Percentiles rank a stretch among this genome's conserved stretches.
Evolutionary conservation across 1,284 basidiomycete genomes (phyloP).

Genomic region (Pseudozyma tsukubaensis): DNA sequence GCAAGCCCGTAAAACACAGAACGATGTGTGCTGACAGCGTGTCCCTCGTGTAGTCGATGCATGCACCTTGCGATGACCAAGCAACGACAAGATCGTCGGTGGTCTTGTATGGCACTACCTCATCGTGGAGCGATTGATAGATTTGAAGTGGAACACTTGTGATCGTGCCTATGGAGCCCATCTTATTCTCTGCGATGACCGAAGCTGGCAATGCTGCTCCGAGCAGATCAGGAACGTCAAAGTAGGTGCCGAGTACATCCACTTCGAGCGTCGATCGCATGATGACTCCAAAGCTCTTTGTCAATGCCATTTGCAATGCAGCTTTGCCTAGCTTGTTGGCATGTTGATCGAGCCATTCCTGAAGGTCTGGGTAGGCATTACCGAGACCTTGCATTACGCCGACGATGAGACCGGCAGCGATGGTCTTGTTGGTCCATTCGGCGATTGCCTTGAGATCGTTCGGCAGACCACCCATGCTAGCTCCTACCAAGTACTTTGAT

Average conservation of each 20-base stretch:
- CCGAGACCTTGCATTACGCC: slow-evolving; percentile 56
- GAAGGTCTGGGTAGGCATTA: slow-evolving; percentile 49
- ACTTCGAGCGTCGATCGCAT: slow-evolving; percentile 20
- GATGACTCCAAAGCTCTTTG: slow-evolving; percentile 40
- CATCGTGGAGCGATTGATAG: slow-evolving; percentile 57
- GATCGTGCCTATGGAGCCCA: slow-evolving; percentile 21
- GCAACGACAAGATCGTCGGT: slow-evolving; percentile 41
- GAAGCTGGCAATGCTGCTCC: slow-evolving; percentile 8
- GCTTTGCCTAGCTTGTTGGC: slow-evolving; percentile 41
- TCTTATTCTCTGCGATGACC: slow-evolving; percentile 45
- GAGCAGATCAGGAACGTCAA: slow-evolving; percentile 28
- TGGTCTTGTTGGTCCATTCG: slow-evolving; percentile 32
- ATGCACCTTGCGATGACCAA: slow-evolving; percentile 41
- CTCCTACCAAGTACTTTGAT: slow-evolving; percentile 45
- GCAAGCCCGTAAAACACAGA: slow-evolving; percentile 38
- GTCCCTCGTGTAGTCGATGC: slow-evolving; percentile 48
- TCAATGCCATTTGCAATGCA: slow-evolving; percentile 24
- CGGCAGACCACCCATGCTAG: slow-evolving; percentile 59
- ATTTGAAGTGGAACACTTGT: slow-evolving; percentile 54
- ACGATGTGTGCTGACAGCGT: slow-evolving; percentile 33
- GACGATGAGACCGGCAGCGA: slow-evolving; percentile 52
- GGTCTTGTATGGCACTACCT: slow-evolving; percentile 54
- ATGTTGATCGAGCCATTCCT: slow-evolving; percentile 47
- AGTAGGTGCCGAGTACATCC: slow-evolving; percentile 52
- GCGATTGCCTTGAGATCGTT: slow-evolving; percentile 53